Conservation (phyloP, 352 stramenopile species). For the Lagenidium giganteum region DNA sequence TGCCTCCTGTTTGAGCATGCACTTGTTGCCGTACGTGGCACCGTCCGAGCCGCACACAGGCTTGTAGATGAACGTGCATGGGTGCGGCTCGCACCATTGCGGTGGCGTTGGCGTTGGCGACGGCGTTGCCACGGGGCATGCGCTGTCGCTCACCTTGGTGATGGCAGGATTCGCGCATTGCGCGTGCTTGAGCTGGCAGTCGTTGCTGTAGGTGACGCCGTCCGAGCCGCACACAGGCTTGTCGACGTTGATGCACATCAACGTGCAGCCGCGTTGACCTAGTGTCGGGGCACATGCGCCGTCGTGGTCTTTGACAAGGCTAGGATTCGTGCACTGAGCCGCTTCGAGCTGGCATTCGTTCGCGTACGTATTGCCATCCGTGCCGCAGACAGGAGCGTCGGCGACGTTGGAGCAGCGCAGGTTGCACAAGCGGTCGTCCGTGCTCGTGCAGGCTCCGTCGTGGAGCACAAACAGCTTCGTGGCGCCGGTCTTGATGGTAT, state of each 20-base stretch:
- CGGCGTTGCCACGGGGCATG: conserved; percentile 9
- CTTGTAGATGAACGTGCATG: conserved; percentile 7
- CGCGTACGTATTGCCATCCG: neutral
- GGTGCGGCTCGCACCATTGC: too few relatives aligned
- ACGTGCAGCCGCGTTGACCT: neutral
- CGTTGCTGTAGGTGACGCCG: conserved; percentile 19
- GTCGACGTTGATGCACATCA: neutral
- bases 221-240: conserved; percentile 13
- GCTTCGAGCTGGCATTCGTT: conserved; percentile 6
- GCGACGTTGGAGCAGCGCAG: neutral
- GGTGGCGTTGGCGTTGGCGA: neutral
- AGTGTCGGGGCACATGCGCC: neutral
- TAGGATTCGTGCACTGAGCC: conserved; percentile 1
- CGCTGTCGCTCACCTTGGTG: conserved; percentile 2
- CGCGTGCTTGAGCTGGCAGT: conserved; percentile 11
- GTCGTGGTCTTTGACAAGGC: neutral
- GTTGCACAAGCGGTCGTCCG: too few relatives aligned
- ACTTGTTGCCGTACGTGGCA: conserved; percentile 22
- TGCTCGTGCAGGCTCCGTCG: too few relatives aligned
- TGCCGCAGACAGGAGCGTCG: conserved; percentile 1
- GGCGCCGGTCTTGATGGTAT: too few relatives aligned
- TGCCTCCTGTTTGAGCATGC: conserved; percentile 35
- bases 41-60: conserved; percentile 19
- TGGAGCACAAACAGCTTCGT: too few relatives aligned
- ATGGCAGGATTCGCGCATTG: conserved; percentile 5